Percentiles rank a stretch among this genome's conserved stretches.
phyloP scores from a whole-genome alignment of 345 rosid genomes.

The Eucalyptus coolabah region DNA sequence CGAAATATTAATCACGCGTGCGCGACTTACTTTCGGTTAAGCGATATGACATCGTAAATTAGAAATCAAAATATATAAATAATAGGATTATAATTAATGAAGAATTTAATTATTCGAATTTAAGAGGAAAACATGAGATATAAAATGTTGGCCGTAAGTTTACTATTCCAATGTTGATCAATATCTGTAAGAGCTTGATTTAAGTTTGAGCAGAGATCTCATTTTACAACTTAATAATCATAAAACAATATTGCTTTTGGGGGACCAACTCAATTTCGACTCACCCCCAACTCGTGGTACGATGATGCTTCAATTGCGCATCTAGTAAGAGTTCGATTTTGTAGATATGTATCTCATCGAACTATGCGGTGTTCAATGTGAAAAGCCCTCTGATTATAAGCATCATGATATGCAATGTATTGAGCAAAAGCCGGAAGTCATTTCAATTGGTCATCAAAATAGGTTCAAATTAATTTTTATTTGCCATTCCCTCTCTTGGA shows the following conservation, averaged over 20 bases:
- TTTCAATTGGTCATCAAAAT: neutral
- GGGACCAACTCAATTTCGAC: neutral
- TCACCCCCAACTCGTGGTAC: accelerated
- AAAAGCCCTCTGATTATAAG: neutral
- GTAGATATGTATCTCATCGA: neutral
- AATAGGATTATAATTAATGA: accelerated
- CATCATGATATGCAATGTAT: neutral
- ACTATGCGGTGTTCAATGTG: accelerated
- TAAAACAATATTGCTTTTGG: neutral
- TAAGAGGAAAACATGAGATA: neutral
- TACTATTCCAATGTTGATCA: neutral
- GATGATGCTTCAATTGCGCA: neutral
- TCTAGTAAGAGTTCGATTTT: neutral
- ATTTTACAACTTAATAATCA: neutral
- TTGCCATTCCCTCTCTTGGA: neutral
- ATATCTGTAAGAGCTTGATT: accelerated
- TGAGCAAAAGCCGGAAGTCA: neutral
- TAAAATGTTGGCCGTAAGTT: accelerated
- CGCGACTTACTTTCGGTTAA: accelerated
- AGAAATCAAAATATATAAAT: accelerated
- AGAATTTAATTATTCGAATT: neutral
- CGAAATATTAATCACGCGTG: accelerated
- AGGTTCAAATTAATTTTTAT: neutral
- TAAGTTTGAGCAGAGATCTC: accelerated
- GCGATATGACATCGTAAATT: accelerated